A percentile compares a stretch with the other conserved stretches of the same genome.
phyloP scores from a whole-genome alignment of 371 early-diverging fungal species.

The Capniomyces stellatus region DNA sequence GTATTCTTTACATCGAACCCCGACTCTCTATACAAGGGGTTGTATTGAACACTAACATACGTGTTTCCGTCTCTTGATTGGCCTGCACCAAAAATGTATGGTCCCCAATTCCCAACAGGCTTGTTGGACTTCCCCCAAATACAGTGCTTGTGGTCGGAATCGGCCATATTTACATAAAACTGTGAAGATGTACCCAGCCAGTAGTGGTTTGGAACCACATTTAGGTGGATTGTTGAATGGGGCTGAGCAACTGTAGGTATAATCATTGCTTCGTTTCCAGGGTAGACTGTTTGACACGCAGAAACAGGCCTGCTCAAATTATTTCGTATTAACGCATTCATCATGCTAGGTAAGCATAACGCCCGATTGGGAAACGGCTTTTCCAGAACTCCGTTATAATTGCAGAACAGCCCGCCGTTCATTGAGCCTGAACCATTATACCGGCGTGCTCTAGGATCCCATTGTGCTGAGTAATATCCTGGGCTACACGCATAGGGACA shows the following conservation, averaged over 20 bases:
- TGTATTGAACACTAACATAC: slow-evolving; percentile 23
- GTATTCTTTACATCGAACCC: slow-evolving; percentile 13
- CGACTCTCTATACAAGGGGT: slow-evolving; percentile 16
- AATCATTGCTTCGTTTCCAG: slow-evolving; percentile 29
- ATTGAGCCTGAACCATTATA: slow-evolving; percentile 21
- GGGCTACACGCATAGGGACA: slow-evolving; percentile 27
- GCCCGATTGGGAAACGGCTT: slow-evolving; percentile 19
- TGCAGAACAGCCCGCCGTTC: slow-evolving; percentile 24
- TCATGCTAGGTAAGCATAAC: slow-evolving; percentile 17
- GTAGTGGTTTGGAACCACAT: slow-evolving; percentile 22
- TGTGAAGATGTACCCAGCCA: slow-evolving; percentile 27
- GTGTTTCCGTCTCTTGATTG: slow-evolving; percentile 23
- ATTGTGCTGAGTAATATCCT: slow-evolving; percentile 26
- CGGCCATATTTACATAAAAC: slow-evolving; percentile 24
- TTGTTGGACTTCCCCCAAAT: slow-evolving; percentile 19
- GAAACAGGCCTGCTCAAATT: slow-evolving; percentile 18
- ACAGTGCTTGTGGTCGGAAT: slow-evolving; percentile 16
- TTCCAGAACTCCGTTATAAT: slow-evolving; percentile 11
- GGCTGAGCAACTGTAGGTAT: slow-evolving; percentile 23
- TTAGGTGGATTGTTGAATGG: slow-evolving; percentile 6
- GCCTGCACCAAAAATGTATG: slow-evolving; percentile 26
- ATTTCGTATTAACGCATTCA: slow-evolving; percentile 17
- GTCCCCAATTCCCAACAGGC: slow-evolving; percentile 26
- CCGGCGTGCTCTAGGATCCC: slow-evolving; percentile 17
- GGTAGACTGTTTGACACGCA: slow-evolving; percentile 29